Base-by-base conservation (phyloP, 2,329 filamentous ascomycete genomes). In the Fusarium buxicola region DNA sequence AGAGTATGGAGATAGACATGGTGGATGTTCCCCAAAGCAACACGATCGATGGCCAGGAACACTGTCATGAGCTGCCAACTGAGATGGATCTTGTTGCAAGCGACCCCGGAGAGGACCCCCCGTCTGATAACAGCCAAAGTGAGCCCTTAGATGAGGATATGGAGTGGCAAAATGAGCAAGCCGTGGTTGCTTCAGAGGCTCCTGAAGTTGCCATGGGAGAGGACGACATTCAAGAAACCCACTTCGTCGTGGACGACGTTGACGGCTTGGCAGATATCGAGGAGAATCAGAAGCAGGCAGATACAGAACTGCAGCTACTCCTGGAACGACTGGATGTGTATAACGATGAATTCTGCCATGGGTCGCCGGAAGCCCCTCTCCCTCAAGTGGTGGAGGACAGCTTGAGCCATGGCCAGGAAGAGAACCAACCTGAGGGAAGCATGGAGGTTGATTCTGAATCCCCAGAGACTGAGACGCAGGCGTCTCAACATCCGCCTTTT, bases 121-220 rank as follows among this genome's bases (percentile, higher is more conserved):
- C 4, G 7, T 9, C 34, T 12, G 13, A 13, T 16, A n/a, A 15
- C 8, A 28, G 30, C 25, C 5, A 11, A 27, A 16, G 12, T 9
- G 11, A 15, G 11, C 7, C 21, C 8, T 28, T 32, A 15, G 18
- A 44, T 38, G 13, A 21, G 7, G 21, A 16, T 5, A 36, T 53
- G 36, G n/a, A 41, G 7, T 28, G 24, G 36, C n/a, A 41, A 28
- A n/a, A 10, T 4, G 31, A 54, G 16, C 9, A 44, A 7, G 13
- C 13, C 4, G 13, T 13, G 9, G 3, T 10, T 10, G 21, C 8
- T 32, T 11, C 31, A 12, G 15, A 36, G 18, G 16, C 3, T 2
- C 5, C n/a, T 8, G 55, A 60, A 8, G 13, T 44, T 32, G 28
- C 16, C n/a, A 60, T 60, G 56, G 35, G 9, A 25, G 56, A 53